Evolutionary conservation across 1,284 basidiomycete genomes (phyloP), one percentile per base, ranked within the genome.

Genomic region (Tilletiopsis washingtonensis): DNA sequence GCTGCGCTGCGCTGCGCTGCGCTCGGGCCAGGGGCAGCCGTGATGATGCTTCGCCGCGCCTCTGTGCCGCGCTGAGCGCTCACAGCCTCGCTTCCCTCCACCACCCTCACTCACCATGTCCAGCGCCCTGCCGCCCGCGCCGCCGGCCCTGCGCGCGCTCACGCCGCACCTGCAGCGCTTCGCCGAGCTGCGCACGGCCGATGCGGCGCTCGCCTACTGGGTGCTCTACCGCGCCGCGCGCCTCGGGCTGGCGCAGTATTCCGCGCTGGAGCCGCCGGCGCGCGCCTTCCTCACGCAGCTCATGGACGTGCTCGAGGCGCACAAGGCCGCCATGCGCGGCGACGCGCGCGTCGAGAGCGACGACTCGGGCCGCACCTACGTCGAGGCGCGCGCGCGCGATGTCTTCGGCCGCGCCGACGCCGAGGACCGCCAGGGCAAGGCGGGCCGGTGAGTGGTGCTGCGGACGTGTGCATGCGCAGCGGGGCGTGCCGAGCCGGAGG

Each of bases 181-280:
- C 0, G 82, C 86, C 45, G 93, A 97, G 73, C 79, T 94, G 54
- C 81, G 80, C 45, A 76, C 77, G 14, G 82, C 84, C 51, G 90
- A 97, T 62, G 86, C 88, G 3, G 78, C 91, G 45, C 82, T 97
- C 59, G 80, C 88, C 1, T 97, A 97, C 74, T 97, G 91, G 91
- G 91, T 91, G 88, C 76, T 64, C 45, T 96, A 91, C 77, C 84
- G 89, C 74, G 91, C 89, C 40, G 86, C 88, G 0, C 87, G 94
- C 74, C 76, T 85, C 37, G 91, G 89, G 44, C 85, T 97, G 64
- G 78, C 74, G 72, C 19, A 17, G 38, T 25, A 42, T 11, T 24
- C 19, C 41, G 25, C 46, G 25, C 23, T 47, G 4, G 27, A n/a
- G 38, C 36, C 55, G 0, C 64, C 80, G 25, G 83, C 84, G 2